A percentile compares a stretch with the other conserved stretches of the same genome.
Conservation (phyloP, 345 rosid species). For the Eucalyptus paniculata region DNA sequence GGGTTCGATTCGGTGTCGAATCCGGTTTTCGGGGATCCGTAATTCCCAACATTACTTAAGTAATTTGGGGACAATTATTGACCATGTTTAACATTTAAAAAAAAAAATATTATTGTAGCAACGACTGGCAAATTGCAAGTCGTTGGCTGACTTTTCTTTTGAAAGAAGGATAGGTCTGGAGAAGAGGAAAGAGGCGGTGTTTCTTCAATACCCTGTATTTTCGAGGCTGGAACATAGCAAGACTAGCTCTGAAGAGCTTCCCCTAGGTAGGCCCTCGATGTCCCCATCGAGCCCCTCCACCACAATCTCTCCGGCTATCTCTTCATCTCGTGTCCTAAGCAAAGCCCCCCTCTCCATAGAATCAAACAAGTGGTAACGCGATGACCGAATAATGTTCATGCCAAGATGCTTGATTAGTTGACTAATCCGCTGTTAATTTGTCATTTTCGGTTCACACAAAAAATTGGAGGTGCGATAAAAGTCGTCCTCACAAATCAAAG, state of each 20-base stretch:
- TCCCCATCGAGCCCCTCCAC: not conserved
- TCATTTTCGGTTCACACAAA: too few relatives aligned
- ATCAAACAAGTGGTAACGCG: not conserved
- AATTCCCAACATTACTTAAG: too few relatives aligned
- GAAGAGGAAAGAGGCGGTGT: not conserved
- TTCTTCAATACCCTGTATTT: not conserved
- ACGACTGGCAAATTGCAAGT: not conserved
- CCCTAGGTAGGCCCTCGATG: not conserved
- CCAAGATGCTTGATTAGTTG: too few relatives aligned
- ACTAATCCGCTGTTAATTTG: too few relatives aligned
- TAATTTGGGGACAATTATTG: too few relatives aligned
- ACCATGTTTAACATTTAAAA: too few relatives aligned
- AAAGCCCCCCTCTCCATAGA: not conserved
- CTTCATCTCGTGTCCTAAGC: not conserved
- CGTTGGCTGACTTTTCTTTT: not conserved
- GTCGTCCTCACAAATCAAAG: too few relatives aligned
- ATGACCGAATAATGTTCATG: too few relatives aligned
- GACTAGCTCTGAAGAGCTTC: not conserved
- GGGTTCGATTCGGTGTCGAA: too few relatives aligned
- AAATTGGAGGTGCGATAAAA: too few relatives aligned
- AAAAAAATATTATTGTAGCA: too few relatives aligned
- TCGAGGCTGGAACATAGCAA: not conserved
- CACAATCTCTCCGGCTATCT: not conserved
- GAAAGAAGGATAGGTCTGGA: not conserved
- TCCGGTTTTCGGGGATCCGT: too few relatives aligned